Conservation (phyloP, 306 rosid genomes). For the Astragalus glycyphyllos region DNA sequence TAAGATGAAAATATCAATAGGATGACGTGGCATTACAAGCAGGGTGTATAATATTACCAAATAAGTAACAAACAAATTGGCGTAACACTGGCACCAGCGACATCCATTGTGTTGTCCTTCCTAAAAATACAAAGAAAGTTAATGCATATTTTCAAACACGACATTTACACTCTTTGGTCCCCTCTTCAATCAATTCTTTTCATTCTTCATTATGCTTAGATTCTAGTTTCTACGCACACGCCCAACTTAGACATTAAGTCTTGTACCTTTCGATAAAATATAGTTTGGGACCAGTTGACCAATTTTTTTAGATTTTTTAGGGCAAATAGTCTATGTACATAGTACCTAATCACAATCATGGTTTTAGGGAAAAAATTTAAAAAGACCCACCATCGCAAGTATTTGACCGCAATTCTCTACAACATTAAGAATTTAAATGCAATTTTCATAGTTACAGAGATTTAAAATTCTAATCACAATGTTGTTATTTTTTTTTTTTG, state of each 20-base stretch:
- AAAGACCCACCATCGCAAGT: too few species aligned
- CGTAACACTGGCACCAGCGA: conserved; percentile 21
- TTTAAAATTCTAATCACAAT: too few species aligned
- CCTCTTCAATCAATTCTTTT: conserved; percentile 37
- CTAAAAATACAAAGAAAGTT: conserved; percentile 37
- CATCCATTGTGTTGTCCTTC: conserved; percentile 46
- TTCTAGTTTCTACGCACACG: conserved; percentile 32
- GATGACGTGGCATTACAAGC: conserved; percentile 18
- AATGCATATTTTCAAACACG: conserved; percentile 26
- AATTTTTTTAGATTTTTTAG: too few species aligned
- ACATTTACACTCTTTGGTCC: conserved; percentile 46
- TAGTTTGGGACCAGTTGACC: conserved; percentile 50
- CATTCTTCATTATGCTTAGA: conserved; percentile 28
- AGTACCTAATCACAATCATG: too few species aligned
- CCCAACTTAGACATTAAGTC: conserved; percentile 5
- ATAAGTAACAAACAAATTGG: conserved; percentile 36
- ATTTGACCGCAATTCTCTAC: too few species aligned
- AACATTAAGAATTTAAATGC: too few species aligned
- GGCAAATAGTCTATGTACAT: background rate
- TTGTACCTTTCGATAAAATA: conserved; percentile 37
- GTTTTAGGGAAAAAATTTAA: too few species aligned
- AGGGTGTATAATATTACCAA: conserved; percentile 19
- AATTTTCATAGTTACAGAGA: too few species aligned
- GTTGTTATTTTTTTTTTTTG: too few species aligned
- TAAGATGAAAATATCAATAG: background rate